Evolutionary conservation across 192 early-diverging fungal genomes (phyloP).

Genomic region (Entrophospora sp.): DNA sequence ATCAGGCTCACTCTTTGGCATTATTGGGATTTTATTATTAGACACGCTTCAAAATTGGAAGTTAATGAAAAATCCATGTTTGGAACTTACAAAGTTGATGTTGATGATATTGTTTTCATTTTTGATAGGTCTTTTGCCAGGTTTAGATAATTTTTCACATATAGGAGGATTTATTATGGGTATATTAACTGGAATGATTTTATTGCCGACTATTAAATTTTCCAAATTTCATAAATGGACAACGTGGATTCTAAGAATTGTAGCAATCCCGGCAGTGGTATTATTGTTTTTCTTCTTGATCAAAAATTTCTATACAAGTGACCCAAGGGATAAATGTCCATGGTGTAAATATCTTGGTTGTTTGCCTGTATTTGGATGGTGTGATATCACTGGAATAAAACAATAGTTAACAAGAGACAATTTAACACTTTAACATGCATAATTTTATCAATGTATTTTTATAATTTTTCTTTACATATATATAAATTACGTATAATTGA

Average conservation of each 20-base stretch:
- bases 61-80: slow-evolving; percentile 48
- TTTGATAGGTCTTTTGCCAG: slow-evolving; percentile 64
- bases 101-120: slow-evolving; percentile 57
- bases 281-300: slow-evolving; percentile 34
- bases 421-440: too few species aligned
- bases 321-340: slow-evolving; percentile 38
- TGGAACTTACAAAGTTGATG: slow-evolving; percentile 59
- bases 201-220: slow-evolving; percentile 61
- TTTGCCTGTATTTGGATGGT: slow-evolving; percentile 42
- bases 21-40: slow-evolving; percentile 68
- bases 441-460: too few species aligned
- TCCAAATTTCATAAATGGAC: slow-evolving; percentile 33
- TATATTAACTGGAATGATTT: slow-evolving; percentile 54
- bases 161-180: slow-evolving; percentile 69
- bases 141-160: slow-evolving; percentile 82
- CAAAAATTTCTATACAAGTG: slow-evolving; percentile 40
- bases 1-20: slow-evolving; percentile 54
- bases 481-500: too few species aligned
- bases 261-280: slow-evolving; percentile 33
- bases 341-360: slow-evolving; percentile 55
- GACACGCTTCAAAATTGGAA: slow-evolving; percentile 76
- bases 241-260: slow-evolving; percentile 26
- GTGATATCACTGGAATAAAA: slow-evolving; percentile 27
- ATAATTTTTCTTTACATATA: too few species aligned
- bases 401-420: too few species aligned